Evolutionary conservation across 2,329 filamentous ascomycete genomes (phyloP), one percentile per base, ranked within the genome.

Genomic region (Tolypocladium tropicale): DNA sequence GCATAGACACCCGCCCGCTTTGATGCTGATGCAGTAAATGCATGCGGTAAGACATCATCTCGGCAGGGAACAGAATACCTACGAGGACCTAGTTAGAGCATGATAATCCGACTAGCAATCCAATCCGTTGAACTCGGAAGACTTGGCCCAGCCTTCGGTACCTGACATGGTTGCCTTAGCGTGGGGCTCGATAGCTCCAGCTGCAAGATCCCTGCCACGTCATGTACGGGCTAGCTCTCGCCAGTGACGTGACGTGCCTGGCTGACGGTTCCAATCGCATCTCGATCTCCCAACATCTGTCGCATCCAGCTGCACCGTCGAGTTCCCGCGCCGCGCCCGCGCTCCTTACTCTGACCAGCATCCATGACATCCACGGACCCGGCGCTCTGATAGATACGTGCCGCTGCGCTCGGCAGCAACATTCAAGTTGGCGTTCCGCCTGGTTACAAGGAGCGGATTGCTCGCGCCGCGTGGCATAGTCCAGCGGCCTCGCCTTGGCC

Each of bases 341-440:
- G 46, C n/a, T 33, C 10, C 10, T 50, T 18, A 28, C 4, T 10
- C 28, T 32, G 16, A 18, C 4, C 28, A 21, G 12, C 33, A 18
- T 33, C 18, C 18, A 50, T 50, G 28, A 12, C 33, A 32, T 10
- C 18, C 6, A 12, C 28, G 9, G n/a, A n/a, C 21, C 21, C 18
- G 18, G 12, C 10, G 5, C 18, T 9, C 21, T 50, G 46, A 50
- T 28, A 50, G 28, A 33, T 21, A 25, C 18, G 46, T 21, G 46
- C 46, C 33, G 28, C 28, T 32, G 28, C 46, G 10, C 33, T 11
- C 16, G 18, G 46, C 28, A 50, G 28, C 46, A 50, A 16, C 36
- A n/a, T n/a, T 41, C 55, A 58, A 53, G 55, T 54, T 60, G 59
- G 53, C 57, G 54, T 55, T 39, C 30, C 57, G 54, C 46, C 21